Evolutionary conservation across 2,329 filamentous ascomycete species (phyloP), one percentile per base, ranked within the genome.

Genomic region (Exophiala aquamarina): DNA sequence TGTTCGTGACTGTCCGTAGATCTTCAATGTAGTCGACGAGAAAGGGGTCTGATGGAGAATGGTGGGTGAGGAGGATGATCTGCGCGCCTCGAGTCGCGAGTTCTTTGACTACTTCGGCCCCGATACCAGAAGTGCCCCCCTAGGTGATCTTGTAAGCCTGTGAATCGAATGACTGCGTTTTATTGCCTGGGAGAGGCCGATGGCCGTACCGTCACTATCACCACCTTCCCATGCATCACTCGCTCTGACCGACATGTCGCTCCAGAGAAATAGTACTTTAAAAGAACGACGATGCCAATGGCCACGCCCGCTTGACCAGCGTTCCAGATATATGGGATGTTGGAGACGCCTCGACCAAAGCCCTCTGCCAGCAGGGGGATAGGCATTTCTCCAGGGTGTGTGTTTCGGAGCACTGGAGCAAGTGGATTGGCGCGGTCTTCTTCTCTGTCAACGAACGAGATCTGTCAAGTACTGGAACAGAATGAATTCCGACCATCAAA

Each of bases 1-100:
- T 97, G 23, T 81, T 78, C 6, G 89, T 89, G 44, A 78, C 75
- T 20, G 78, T 74, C 45, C 94, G 86, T 33, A 98, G 69, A 65
- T 96, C 92, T 59, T 95, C 85, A 59, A 98, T 87, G 69, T 89
- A 95, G 61, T 98, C 93, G 61, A 88, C 84, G 8, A 97, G 79
- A 68, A 96, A 97, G 10, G 89, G 82, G 66, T 98, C 91, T 29
- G 82, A 82, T 10, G 89, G 81, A 20, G 87, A 76, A 60, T 91
- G 82, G 55, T 88, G 88, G 4, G 92, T 95, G 41, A 98, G 81
- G 34, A 98, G 83, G 49, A 97, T 79, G 54, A 98, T 75, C 72
- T 98, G 94, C 37, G 92, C 91, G 56, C 93, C 93, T 56, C 90
- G 83, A 14, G 72, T 65, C 44, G 92, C 92, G 43, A 98, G 80